Conservation (phyloP, 1,139 yeast species). For the Petasospora rhodanensis region DNA sequence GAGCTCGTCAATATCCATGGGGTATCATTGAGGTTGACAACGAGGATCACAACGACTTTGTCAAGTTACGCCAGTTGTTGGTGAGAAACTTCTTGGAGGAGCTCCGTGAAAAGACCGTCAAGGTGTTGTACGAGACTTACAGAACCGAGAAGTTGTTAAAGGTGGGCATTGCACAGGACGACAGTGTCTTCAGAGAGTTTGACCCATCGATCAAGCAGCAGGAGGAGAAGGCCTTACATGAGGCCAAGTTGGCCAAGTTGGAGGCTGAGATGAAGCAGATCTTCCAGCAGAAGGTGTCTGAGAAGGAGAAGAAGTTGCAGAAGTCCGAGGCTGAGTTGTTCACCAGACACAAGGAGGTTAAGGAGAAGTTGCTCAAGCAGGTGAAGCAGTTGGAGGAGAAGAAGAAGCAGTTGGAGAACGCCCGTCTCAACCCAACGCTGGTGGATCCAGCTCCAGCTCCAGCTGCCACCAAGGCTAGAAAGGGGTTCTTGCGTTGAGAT, state of each 20-base stretch:
- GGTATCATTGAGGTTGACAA: slow-evolving; percentile 95
- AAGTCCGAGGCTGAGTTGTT: slow-evolving; percentile 96
- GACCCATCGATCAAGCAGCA: slow-evolving; percentile 92
- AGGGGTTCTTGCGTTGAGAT: slow-evolving; percentile 56
- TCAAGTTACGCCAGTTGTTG: slow-evolving; percentile 82
- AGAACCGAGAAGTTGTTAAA: slow-evolving; percentile 75
- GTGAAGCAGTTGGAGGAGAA: slow-evolving; percentile 87
- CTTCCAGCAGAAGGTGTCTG: slow-evolving; percentile 93
- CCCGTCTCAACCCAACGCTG: slow-evolving; percentile 50
- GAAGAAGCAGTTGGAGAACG: slow-evolving; percentile 77
- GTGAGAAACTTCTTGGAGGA: slow-evolving; percentile 92
- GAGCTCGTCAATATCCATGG: slow-evolving; percentile 98
- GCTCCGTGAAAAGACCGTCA: slow-evolving; percentile 80
- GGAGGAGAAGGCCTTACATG: slow-evolving; percentile 91
- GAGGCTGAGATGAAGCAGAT: slow-evolving; percentile 97
- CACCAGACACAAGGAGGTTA: slow-evolving; percentile 94
- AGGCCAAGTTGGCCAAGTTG: slow-evolving; percentile 89
- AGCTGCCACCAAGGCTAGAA: slow-evolving; percentile 49
- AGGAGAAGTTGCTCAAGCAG: slow-evolving; percentile 86
- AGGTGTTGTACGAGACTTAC: slow-evolving; percentile 78
- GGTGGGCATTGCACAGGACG: slow-evolving; percentile 92
- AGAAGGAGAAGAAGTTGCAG: slow-evolving; percentile 95
- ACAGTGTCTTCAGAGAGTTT: slow-evolving; percentile 85
- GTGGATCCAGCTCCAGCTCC: slow-evolving; percentile 37
- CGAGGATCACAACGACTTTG: slow-evolving; percentile 91